Base-by-base conservation (phyloP, 495 filamentous ascomycete genomes). In the Penicillium salamii region DNA sequence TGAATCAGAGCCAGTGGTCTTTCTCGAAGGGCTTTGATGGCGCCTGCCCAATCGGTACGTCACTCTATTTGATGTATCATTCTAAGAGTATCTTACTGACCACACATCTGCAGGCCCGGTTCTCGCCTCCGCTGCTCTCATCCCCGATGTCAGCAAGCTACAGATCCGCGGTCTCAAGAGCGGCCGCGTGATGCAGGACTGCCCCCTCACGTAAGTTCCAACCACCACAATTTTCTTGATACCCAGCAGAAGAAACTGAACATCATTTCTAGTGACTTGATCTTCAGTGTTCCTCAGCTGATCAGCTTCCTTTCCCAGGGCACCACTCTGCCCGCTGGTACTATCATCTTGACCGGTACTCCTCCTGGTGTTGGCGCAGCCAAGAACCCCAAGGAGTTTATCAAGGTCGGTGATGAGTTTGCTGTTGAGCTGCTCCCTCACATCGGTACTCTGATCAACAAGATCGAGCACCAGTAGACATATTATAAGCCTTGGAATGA, bases 311-410 rank as follows among this genome's bases (percentile, higher is more conserved):
- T 95, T 20, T 84, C 80, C 45, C 87, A 85, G 63, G 88, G 88
- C 26, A 90, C 87, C 20, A 91, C 89, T 6, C 63, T 92, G 29
- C 64, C 86, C n/a, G 85, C 86, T 1, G 89, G 89, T 7, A 89
- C 90, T 53, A 55, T 92, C 36, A 89, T 95, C 44, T 83, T 91
- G 50, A 92, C 89, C n/a, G 89, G 89, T 46, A 95, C 89, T 57
- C 81, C 80, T 2, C 66, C 73, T 8, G 75, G 75, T 8, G 72
- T 78, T 17, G 75, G 75, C 20, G 68, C 74, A 9, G 77, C 76
- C 26, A 82, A 78, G 74, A 80, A 78, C 35, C 72, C 74, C 11
- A 70, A 75, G 60, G 71, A 76, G 42, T 82, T 72, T 38, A 58
- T 86, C 52, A 78, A 79, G 61, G 67, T 77, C 32, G 81, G 78